phyloP scores from a whole-genome alignment of 2,329 filamentous ascomycete genomes.

The Claviceps sp. region DNA sequence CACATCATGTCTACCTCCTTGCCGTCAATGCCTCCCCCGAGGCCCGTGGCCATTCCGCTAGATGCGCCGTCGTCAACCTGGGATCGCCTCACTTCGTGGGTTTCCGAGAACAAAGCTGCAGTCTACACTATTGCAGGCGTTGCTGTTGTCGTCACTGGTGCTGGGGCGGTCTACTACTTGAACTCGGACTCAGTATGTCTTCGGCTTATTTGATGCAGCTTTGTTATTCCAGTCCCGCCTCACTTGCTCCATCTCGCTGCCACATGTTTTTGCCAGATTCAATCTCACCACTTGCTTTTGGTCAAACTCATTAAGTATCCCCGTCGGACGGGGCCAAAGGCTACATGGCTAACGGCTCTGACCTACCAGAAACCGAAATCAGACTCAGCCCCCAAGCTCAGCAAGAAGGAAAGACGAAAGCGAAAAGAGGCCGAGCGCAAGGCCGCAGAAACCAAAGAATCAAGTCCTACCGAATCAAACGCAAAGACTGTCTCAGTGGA shows the following conservation, averaged over 20 bases:
- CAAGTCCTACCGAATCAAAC: slow-evolving; percentile 22
- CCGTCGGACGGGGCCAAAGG: neutral
- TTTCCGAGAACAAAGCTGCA: slow-evolving; percentile 85
- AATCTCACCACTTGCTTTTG: neutral
- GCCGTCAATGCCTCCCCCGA: slow-evolving; percentile 33
- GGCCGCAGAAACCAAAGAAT: slow-evolving; percentile 30
- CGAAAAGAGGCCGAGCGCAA: slow-evolving; percentile 65
- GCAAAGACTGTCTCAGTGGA: slow-evolving; percentile 41
- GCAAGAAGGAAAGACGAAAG: slow-evolving; percentile 83
- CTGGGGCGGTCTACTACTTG: slow-evolving; percentile 87
- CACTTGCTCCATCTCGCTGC: neutral
- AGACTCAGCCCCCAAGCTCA: slow-evolving; percentile 52
- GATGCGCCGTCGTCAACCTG: slow-evolving; percentile 58
- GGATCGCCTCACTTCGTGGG: slow-evolving; percentile 86
- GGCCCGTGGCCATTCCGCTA: slow-evolving; percentile 32
- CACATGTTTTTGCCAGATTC: neutral
- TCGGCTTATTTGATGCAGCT: neutral
- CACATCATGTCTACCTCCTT: slow-evolving; percentile 31
- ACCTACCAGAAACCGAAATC: slow-evolving; percentile 27
- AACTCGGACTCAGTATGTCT: slow-evolving; percentile 41
- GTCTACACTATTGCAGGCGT: slow-evolving; percentile 95
- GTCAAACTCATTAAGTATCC: neutral
- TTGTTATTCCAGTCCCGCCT: neutral
- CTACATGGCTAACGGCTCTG: neutral
- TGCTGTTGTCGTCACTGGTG: slow-evolving; percentile 79